These are phyloP conservation scores for Trichocomaceae sp. DNA, from an alignment of 2,329 filamentous ascomycete genomes.

Conservation along the genomic window DNA sequence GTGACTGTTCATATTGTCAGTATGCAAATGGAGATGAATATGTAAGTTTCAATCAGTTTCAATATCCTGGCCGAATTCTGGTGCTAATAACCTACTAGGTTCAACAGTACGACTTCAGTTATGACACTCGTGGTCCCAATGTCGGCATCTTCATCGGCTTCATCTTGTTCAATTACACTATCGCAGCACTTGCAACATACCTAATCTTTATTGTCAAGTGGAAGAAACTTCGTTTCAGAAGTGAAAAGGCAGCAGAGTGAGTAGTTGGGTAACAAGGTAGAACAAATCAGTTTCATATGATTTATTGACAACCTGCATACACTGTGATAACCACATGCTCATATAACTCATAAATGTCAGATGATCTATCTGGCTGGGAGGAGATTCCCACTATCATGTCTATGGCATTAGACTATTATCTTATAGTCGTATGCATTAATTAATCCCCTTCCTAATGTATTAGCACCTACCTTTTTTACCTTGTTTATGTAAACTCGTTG, in stretches of 20 bases:
- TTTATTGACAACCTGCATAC: no score
- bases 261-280: no score
- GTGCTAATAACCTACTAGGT: neutral
- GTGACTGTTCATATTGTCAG: slow-evolving; percentile 67
- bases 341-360: no score
- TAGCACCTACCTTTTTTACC: no score
- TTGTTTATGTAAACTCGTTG: no score
- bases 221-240: neutral
- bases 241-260: neutral
- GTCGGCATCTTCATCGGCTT: slow-evolving; percentile 69
- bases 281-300: no score
- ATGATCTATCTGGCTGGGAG: no score
- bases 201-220: slow-evolving; percentile 3
- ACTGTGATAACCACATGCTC: no score
- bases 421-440: no score
- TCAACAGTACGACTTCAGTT: neutral
- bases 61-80: slow-evolving; percentile 37
- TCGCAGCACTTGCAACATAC: slow-evolving; percentile 41
- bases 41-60: slow-evolving; percentile 59
- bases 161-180: slow-evolving; percentile 64
- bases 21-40: slow-evolving; percentile 67
- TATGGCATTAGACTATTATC: no score
- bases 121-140: slow-evolving; percentile 52
- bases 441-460: no score
- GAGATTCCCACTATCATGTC: no score